phyloP scores from a whole-genome alignment of 2,329 filamentous ascomycete species.

The Podosphaera fusca region DNA sequence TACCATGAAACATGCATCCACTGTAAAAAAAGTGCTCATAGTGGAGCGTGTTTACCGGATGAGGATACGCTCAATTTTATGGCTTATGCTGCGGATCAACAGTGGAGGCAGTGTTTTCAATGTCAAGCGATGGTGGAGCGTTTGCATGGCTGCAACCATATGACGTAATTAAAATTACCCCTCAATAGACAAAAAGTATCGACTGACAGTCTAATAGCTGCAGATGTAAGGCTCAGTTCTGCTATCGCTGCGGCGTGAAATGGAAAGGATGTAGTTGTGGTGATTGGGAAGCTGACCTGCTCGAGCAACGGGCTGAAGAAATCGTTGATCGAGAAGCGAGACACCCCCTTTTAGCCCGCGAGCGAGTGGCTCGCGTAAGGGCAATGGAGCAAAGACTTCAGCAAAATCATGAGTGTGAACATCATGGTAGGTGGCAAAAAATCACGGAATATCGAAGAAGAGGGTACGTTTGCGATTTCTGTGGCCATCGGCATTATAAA shows the following conservation, averaged over 20 bases:
- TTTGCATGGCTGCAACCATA: slow-evolving; percentile 7
- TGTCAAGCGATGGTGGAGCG: slow-evolving; percentile 6
- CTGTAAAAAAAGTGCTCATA: slow-evolving; percentile 4
- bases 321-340: slow-evolving; percentile 8
- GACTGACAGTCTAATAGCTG: neutral
- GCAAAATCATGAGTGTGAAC: slow-evolving; percentile 6
- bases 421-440: slow-evolving; percentile 5
- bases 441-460: slow-evolving; percentile 3
- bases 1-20: neutral
- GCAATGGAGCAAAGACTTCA: slow-evolving; percentile 2
- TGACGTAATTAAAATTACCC: slow-evolving; percentile 4
- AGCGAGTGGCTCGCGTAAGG: neutral
- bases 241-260: neutral
- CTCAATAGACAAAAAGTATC: too few species aligned
- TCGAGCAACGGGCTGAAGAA: slow-evolving; percentile 7
- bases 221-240: neutral
- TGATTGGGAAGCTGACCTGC: slow-evolving; percentile 8
- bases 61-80: slow-evolving; percentile 2
- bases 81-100: slow-evolving; percentile 2
- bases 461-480: slow-evolving; percentile 6
- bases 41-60: slow-evolving; percentile 6
- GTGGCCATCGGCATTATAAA: slow-evolving; percentile 4
- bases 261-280: slow-evolving; percentile 8
- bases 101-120: slow-evolving; percentile 6
- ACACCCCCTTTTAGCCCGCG: slow-evolving; percentile 4